phyloP scores from a whole-genome alignment of 2,329 filamentous ascomycete genomes.

The Ceratocystis destructans region DNA sequence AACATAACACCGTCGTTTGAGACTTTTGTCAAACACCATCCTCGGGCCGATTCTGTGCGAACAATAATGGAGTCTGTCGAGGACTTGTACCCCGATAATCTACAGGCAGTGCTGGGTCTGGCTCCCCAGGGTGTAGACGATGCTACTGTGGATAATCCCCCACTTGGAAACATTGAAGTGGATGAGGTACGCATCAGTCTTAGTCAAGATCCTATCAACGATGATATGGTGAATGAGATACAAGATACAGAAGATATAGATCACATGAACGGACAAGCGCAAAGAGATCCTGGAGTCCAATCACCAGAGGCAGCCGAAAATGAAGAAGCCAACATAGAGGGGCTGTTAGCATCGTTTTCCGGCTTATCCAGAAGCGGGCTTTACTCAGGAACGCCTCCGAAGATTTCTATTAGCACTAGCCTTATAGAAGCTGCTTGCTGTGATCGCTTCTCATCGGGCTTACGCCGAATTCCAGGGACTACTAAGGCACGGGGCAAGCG shows the following conservation, averaged over 20 bases:
- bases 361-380: constrained; percentile 35
- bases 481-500: constrained; percentile 15
- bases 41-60: constrained; percentile 48
- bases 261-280: background rate
- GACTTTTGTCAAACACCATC: constrained; percentile 43
- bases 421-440: constrained; percentile 32
- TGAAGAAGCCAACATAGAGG: constrained; percentile 2
- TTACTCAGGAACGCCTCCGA: constrained; percentile 27
- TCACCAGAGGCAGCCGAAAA: background rate
- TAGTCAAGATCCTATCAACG: constrained; percentile 3
- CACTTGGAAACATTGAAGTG: constrained; percentile 41
- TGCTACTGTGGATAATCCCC: constrained; percentile 22
- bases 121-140: constrained; percentile 22
- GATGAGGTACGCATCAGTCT: constrained; percentile 45
- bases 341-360: constrained; percentile 15
- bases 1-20: constrained; percentile 42
- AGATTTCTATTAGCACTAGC: constrained; percentile 28
- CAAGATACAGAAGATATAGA: background rate
- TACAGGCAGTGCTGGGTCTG: constrained; percentile 37
- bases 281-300: background rate
- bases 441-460: constrained; percentile 25
- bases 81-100: constrained; percentile 63
- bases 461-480: constrained; percentile 23
- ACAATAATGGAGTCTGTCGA: constrained; percentile 73
- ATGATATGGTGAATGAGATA: background rate